These are phyloP conservation scores for Oryza punctata DNA, from an alignment of 176 grass and related monocot species.

Conservation along the genomic window DNA sequence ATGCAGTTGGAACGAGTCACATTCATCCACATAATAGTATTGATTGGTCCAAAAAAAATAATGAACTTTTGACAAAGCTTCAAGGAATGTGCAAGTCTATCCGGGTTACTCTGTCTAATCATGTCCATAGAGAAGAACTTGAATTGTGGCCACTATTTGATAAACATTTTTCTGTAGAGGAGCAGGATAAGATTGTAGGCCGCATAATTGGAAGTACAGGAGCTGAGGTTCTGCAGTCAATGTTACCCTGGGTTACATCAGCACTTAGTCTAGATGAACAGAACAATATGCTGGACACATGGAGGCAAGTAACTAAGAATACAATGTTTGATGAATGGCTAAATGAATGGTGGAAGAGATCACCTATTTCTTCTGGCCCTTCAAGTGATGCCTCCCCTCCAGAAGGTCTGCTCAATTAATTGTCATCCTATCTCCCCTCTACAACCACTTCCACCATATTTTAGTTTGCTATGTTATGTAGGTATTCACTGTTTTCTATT, in stretches of 20 bases:
- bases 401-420: conserved; percentile 54
- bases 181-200: conserved; percentile 90
- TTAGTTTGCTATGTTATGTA: background rate
- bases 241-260: conserved; percentile 93
- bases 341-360: conserved; percentile 79
- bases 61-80: conserved; percentile 80
- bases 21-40: conserved; percentile 37
- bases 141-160: conserved; percentile 95
- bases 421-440: background rate
- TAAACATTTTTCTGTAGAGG: conserved; percentile 82
- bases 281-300: conserved; percentile 77
- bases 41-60: conserved; percentile 58
- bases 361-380: conserved; percentile 32
- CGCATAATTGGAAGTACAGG: conserved; percentile 93
- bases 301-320: conserved; percentile 78
- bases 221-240: conserved; percentile 93
- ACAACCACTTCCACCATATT: conserved; percentile 21
- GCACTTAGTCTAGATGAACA: conserved; percentile 84
- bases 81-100: conserved; percentile 94
- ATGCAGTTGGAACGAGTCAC: conserved; percentile 13
- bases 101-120: conserved; percentile 77
- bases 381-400: conserved; percentile 23
- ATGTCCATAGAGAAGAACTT: conserved; percentile 80
- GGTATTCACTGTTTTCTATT: background rate
- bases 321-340: conserved; percentile 98